These are phyloP conservation scores for Clavispora vitiphila DNA, from an alignment of 805 yeast genomes.

Conservation along the genomic window DNA sequence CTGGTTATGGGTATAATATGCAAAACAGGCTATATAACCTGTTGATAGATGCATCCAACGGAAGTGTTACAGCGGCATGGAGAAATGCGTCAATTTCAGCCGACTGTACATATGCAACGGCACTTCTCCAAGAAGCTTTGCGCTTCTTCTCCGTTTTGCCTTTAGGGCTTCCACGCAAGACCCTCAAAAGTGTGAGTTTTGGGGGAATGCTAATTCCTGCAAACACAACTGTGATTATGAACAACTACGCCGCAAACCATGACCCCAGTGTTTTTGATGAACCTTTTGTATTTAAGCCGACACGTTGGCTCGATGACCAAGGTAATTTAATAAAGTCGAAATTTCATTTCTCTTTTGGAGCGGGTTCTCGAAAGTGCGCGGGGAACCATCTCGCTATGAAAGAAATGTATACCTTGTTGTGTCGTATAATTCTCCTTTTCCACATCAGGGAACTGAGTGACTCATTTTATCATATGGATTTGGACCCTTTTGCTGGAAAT, in stretches of 20 bases:
- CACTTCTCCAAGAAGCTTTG: constrained; percentile 58
- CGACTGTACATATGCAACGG: constrained; percentile 47
- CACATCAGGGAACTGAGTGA: constrained; percentile 41
- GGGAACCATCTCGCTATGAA: constrained; percentile 62
- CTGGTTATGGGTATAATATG: constrained; percentile 28
- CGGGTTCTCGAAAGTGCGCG: constrained; percentile 68
- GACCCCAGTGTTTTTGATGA: constrained; percentile 40
- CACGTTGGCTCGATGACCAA: constrained; percentile 41
- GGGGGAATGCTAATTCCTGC: constrained; percentile 43
- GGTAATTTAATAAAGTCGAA: constrained; percentile 8
- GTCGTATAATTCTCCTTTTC: constrained; percentile 50
- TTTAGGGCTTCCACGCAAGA: constrained; percentile 56
- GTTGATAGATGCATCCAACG: constrained; percentile 3
- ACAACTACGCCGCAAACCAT: constrained; percentile 67
- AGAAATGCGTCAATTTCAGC: constrained; percentile 20
- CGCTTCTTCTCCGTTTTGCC: constrained; percentile 65
- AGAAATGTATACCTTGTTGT: constrained; percentile 56
- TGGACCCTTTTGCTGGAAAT: constrained; percentile 49
- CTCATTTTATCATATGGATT: constrained; percentile 29
- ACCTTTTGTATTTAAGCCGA: constrained; percentile 49
- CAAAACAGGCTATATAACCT: constrained; percentile 40
- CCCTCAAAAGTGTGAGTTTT: constrained; percentile 47
- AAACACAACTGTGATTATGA: constrained; percentile 57
- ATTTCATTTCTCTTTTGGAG: constrained; percentile 57
- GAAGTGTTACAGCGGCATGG: constrained; percentile 20